phyloP scores from a whole-genome alignment of 2,329 filamentous ascomycete species.

The Ceratocystiopsis sp. region DNA sequence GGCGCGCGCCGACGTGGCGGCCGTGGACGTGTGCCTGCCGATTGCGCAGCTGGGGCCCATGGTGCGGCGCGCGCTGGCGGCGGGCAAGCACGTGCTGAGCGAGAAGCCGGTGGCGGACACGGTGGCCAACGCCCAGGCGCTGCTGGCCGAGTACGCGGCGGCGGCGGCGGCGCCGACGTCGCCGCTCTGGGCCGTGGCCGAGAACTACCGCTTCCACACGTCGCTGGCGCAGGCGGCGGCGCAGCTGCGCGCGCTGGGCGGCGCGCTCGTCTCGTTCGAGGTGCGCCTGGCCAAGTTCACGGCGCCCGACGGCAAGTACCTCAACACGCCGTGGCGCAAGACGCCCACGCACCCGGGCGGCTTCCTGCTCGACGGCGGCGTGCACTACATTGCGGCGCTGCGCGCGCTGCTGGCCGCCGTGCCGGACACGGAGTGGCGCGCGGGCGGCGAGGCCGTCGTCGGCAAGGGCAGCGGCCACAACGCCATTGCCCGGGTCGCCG shows the following conservation, averaged over 20 bases:
- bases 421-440: too few species aligned
- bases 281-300: conserved; percentile 28
- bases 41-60: conserved; percentile 42
- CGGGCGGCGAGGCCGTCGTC: too few species aligned
- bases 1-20: conserved; percentile 33
- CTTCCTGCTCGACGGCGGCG: conserved; percentile 59
- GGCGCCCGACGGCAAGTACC: conserved; percentile 26
- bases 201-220: conserved; percentile 46
- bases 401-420: conserved; percentile 37
- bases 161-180: conserved; percentile 5
- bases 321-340: conserved; percentile 41
- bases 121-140: conserved; percentile 12
- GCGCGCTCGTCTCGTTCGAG: conserved; percentile 18
- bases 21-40: conserved; percentile 43
- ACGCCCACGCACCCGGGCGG: conserved; percentile 56
- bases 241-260: conserved; percentile 13
- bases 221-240: conserved; percentile 11
- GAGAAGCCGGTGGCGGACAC: conserved; percentile 54
- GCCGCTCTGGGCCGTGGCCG: conserved; percentile 44
- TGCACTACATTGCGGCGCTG: conserved; percentile 51
- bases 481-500: conserved; percentile 29
- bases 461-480: conserved; percentile 8
- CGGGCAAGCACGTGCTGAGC: conserved; percentile 52
- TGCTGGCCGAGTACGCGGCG: conserved; percentile 17
- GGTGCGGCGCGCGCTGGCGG: conserved; percentile 40